Percentiles rank a stretch among this genome's conserved stretches.
Conservation (phyloP, 2,329 filamentous ascomycete genomes). For the Aspergillus novoparasiticus region DNA sequence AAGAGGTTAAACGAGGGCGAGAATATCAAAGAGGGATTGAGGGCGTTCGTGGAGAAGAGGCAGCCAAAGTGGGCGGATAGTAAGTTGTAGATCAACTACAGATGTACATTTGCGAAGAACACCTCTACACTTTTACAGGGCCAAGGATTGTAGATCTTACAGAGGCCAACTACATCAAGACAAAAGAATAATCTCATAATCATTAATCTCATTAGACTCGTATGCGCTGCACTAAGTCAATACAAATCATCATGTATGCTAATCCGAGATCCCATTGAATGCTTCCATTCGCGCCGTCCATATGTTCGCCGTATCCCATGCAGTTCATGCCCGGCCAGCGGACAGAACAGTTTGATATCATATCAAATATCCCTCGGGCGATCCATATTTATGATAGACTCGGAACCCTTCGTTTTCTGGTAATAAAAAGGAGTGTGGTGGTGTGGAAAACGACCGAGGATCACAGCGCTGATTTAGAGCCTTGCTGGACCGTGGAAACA, state of each 20-base stretch:
- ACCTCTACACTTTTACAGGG: too few species aligned
- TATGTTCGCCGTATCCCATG: conserved; percentile 37
- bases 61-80: conserved; percentile 62
- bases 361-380: conserved; percentile 18
- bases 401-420: conserved; percentile 25
- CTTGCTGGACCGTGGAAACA: conserved; percentile 77
- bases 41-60: conserved; percentile 76
- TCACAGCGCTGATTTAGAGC: conserved; percentile 37
- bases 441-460: background rate
- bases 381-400: conserved; percentile 33
- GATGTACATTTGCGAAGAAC: too few species aligned
- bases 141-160: too few species aligned
- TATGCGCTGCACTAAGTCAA: conserved; percentile 24
- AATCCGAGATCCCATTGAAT: conserved; percentile 21
- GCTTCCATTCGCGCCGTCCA: conserved; percentile 28
- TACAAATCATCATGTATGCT: conserved; percentile 20
- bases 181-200: conserved; percentile 4
- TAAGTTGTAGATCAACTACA: conserved; percentile 33
- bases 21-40: conserved; percentile 74
- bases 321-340: conserved; percentile 30
- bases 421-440: conserved; percentile 18
- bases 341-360: conserved; percentile 24
- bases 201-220: conserved; percentile 20
- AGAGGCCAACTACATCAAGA: background rate
- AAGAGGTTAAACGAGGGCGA: conserved; percentile 63